phyloP scores from a whole-genome alignment of 2,329 filamentous ascomycete genomes.

The Fusarium verticillioides region DNA sequence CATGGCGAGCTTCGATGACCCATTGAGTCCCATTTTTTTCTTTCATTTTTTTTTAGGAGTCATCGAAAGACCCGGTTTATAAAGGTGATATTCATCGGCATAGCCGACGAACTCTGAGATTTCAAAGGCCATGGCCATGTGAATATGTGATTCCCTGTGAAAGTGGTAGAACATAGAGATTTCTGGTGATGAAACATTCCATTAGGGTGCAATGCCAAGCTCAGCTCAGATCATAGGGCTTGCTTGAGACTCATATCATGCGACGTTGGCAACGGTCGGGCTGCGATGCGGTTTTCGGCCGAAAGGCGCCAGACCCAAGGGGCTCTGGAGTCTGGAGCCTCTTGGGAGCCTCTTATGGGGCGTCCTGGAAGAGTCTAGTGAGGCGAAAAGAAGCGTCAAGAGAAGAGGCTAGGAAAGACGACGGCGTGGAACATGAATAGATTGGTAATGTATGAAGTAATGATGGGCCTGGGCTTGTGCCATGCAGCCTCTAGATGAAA shows the following conservation, averaged over 20 bases:
- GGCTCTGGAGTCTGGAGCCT: background rate
- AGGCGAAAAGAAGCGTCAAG: slow-evolving; percentile 5
- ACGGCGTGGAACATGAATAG: background rate
- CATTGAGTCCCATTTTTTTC: slow-evolving; percentile 19
- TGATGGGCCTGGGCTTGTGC: slow-evolving; percentile 15
- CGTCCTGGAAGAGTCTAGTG: slow-evolving; percentile 18
- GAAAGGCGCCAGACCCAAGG: slow-evolving; percentile 14
- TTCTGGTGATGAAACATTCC: background rate
- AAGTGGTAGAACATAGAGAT: background rate
- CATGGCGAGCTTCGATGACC: slow-evolving; percentile 1
- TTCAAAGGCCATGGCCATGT: slow-evolving; percentile 1
- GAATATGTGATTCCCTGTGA: slow-evolving; percentile 4
- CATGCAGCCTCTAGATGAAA: slow-evolving; percentile 4
- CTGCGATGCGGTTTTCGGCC: slow-evolving; percentile 15
- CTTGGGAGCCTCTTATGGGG: slow-evolving; percentile 11
- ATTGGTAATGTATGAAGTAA: slow-evolving; percentile 1
- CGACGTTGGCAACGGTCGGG: background rate
- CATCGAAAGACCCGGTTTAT: slow-evolving; percentile 18
- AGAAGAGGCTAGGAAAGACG: background rate
- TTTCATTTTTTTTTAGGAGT: slow-evolving; percentile 10
- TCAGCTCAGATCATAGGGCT: background rate
- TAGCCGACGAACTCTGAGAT: slow-evolving; percentile 9
- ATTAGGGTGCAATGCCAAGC: background rate
- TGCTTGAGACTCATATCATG: slow-evolving; percentile 1
- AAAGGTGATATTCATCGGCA: slow-evolving; percentile 17